These are phyloP conservation scores for Gossypium gossypioides DNA, from an alignment of 441 rosid genomes.

Conservation along the genomic window DNA sequence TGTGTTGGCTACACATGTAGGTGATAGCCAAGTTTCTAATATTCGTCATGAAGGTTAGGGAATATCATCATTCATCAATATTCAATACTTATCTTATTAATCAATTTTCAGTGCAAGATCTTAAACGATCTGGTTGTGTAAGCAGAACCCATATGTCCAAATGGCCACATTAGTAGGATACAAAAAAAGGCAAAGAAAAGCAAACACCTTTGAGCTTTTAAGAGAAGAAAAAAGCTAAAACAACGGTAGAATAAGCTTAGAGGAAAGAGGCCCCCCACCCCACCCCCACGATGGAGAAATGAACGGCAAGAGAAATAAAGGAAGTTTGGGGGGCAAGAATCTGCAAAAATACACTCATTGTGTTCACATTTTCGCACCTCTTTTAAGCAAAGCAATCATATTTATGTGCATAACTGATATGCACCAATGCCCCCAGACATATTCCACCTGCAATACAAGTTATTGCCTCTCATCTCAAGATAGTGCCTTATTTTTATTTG, in stretches of 20 bases:
- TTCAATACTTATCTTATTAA: conserved; percentile 17
- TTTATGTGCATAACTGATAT: neutral
- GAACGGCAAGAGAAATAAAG: conserved; percentile 7
- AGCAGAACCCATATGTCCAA: neutral
- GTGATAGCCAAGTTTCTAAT: conserved; percentile 5
- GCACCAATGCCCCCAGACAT: neutral
- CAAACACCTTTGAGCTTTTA: conserved; percentile 12
- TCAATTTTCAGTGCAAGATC: conserved; percentile 7
- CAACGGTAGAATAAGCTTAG: neutral
- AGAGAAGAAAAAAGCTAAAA: neutral
- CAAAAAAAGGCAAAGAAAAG: neutral
- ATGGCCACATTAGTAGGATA: neutral
- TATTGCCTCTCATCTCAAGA: neutral
- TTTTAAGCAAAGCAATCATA: conserved; percentile 17
- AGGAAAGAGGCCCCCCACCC: neutral
- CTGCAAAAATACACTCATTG: neutral
- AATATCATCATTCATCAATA: conserved; percentile 10
- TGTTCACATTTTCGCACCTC: neutral
- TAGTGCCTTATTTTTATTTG: neutral
- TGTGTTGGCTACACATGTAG: neutral
- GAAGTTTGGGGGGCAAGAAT: neutral
- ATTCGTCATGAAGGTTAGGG: conserved; percentile 15
- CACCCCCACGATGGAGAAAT: conserved; percentile 13
- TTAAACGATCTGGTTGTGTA: conserved; percentile 12
- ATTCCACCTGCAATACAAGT: neutral